Base-by-base conservation (phyloP, 352 stramenopile species). In the Pythium coloratum region DNA sequence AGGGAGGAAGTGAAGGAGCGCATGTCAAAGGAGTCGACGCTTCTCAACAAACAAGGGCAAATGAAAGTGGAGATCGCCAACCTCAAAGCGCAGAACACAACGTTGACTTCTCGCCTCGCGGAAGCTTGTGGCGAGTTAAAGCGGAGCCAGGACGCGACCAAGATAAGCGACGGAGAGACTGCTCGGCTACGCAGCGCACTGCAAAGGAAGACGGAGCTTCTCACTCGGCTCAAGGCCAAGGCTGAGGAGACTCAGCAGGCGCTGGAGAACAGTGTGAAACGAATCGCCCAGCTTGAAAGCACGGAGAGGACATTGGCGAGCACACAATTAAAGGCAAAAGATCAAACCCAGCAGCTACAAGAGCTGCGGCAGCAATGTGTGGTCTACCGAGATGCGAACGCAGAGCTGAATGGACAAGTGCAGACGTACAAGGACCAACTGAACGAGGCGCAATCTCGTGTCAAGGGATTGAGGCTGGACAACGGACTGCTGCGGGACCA, bases 181-280 rank as follows among this genome's bases (percentile, higher is more conserved):
- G 54, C 67, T 42, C 76, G 80, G 2, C 13, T 79, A 16, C 76
- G 77, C 18, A 57, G 70, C 24, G 69, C 79, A 12, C 26, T 82
- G 5, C 76, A 87, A 56, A 76, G 81, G 3, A 90, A 90, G 56
- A 72, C 70, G 4, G 79, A 90, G 33, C 55, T 90, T 18, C 58
- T 88, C 5, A 47, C 54, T 0, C 62, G 73, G n/a, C 77, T 82
- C 42, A 90, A 86, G 55, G 9, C 10, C 0, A 84, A 78, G 44
- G 55, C 66, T 0, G 61, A 71, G 0, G 64, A 55, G 9, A 64
- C 79, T 16, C 64, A 78, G 18, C 55, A 67, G 6, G 75, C 79
- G 12, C 53, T 86, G 12, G 66, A 84, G 9, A 56, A 64, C 20
- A 56, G 58, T 3, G 36, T 40, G 1, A 69, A 75, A 32, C 77